A percentile compares a stretch with the other conserved stretches of the same genome.
Conservation (phyloP, 306 rosid species). For the Trifolium subterraneum region DNA sequence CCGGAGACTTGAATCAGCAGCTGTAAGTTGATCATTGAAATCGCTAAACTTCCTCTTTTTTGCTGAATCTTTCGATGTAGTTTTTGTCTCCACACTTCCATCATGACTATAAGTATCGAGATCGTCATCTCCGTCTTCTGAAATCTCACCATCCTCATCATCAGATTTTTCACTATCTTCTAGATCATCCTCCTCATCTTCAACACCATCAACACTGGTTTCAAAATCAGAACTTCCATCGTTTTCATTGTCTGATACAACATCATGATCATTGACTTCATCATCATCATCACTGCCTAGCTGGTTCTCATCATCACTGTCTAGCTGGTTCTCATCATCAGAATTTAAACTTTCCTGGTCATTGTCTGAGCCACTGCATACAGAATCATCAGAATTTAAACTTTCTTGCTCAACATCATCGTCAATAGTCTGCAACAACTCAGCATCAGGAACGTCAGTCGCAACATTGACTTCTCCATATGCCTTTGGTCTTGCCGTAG, state of each 20-base stretch:
- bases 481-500: constrained; percentile 81
- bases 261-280: constrained; percentile 41
- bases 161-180: constrained; percentile 44
- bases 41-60: constrained; percentile 72
- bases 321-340: constrained; percentile 52
- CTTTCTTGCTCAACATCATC: constrained; percentile 48
- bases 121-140: constrained; percentile 44
- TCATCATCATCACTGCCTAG: constrained; percentile 55
- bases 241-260: constrained; percentile 48
- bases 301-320: constrained; percentile 52
- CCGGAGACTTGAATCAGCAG: constrained; percentile 83
- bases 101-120: constrained; percentile 32
- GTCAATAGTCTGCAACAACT: constrained; percentile 57
- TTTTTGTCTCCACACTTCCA: constrained; percentile 41
- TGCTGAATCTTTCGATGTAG: constrained; percentile 46
- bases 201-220: constrained; percentile 32
- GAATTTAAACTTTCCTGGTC: constrained; percentile 49
- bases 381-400: constrained; percentile 46
- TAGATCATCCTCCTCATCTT: constrained; percentile 39
- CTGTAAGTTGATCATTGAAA: constrained; percentile 60
- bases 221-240: constrained; percentile 34
- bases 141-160: constrained; percentile 49
- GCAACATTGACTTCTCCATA: constrained; percentile 73
- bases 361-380: constrained; percentile 53
- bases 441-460: constrained; percentile 74